phyloP scores from a whole-genome alignment of 148 eudicot genomes.

The Limonium bicolor region DNA sequence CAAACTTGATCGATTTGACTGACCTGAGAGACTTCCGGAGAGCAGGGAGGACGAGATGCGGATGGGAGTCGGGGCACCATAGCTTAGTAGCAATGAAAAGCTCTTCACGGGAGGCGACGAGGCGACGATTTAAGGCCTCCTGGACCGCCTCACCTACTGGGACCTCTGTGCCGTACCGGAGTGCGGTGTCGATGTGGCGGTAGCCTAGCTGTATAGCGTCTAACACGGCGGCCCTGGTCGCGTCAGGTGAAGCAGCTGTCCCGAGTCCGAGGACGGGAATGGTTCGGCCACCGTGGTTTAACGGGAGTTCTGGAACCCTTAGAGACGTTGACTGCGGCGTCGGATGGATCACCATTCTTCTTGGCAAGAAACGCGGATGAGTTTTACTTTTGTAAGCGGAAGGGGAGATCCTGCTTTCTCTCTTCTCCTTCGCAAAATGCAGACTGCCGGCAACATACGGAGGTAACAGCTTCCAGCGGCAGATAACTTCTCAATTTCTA shows the following conservation, averaged over 20 bases:
- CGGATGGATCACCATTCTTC: not conserved
- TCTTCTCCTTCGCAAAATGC: too few species aligned
- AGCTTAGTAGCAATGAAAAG: conserved; percentile 54
- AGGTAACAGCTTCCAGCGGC: too few species aligned
- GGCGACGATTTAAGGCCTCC: conserved; percentile 27
- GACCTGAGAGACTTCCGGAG: conserved; percentile 34
- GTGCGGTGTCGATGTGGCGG: conserved; percentile 52
- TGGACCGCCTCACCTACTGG: conserved; percentile 32
- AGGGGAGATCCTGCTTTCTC: too few species aligned
- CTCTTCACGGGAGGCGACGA: conserved; percentile 41
- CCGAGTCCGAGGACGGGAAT: conserved; percentile 45
- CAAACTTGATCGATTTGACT: too few species aligned
- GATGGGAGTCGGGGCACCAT: conserved; percentile 32
- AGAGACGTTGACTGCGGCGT: conserved; percentile 1
- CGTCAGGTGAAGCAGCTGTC: conserved; percentile 27
- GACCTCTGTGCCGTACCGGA: conserved; percentile 25
- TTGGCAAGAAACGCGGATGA: too few species aligned
- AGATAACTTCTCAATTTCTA: too few species aligned
- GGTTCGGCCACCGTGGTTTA: conserved; percentile 9
- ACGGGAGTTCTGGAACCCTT: conserved; percentile 8
- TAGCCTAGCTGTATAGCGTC: conserved; percentile 37
- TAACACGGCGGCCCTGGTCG: conserved; percentile 17
- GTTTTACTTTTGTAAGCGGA: too few species aligned
- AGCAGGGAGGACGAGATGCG: conserved; percentile 31
- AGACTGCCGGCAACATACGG: too few species aligned